These are phyloP conservation scores for Acacia crassicarpa DNA, from an alignment of 306 rosid genomes.

Conservation along the genomic window DNA sequence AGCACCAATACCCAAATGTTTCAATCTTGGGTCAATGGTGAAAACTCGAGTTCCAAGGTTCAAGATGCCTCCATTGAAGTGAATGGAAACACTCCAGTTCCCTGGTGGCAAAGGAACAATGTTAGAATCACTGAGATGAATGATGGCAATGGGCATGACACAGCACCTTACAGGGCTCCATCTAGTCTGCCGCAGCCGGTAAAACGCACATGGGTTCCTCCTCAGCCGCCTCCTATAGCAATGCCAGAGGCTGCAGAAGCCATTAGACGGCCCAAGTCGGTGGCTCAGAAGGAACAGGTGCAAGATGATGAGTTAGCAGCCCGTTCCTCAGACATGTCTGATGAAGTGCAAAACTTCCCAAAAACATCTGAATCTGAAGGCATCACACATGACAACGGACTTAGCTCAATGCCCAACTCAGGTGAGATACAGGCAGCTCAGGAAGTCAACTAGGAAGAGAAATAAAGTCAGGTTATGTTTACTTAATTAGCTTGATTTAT, in stretches of 20 bases:
- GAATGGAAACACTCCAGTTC: constrained; percentile 43
- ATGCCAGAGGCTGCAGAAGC: constrained; percentile 91
- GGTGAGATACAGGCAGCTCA: constrained; percentile 49
- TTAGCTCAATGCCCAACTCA: constrained; percentile 35
- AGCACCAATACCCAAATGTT: constrained; percentile 39
- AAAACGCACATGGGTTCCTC: constrained; percentile 77
- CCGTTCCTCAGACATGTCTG: constrained; percentile 42
- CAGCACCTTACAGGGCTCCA: constrained; percentile 32
- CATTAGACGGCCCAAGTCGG: constrained; percentile 62
- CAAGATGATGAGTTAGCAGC: constrained; percentile 41
- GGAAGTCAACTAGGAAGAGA: constrained; percentile 16
- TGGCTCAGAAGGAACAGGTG: constrained; percentile 44
- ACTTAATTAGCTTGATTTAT: constrained; percentile 12
- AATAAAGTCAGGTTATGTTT: constrained; percentile 21
- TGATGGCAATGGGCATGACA: constrained; percentile 40
- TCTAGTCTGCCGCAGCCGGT: constrained; percentile 44
- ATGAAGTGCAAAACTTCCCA: constrained; percentile 51
- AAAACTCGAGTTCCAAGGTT: constrained; percentile 33
- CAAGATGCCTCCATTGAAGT: constrained; percentile 45
- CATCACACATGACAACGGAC: constrained; percentile 3
- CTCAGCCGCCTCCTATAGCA: constrained; percentile 78
- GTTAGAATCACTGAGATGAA: constrained; percentile 53
- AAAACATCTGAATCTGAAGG: constrained; percentile 51
- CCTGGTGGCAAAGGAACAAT: constrained; percentile 65
- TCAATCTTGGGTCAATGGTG: constrained; percentile 48